These are phyloP conservation scores for Sporothrix brasiliensis DNA, from an alignment of 2,329 filamentous ascomycete genomes.

Conservation along the genomic window DNA sequence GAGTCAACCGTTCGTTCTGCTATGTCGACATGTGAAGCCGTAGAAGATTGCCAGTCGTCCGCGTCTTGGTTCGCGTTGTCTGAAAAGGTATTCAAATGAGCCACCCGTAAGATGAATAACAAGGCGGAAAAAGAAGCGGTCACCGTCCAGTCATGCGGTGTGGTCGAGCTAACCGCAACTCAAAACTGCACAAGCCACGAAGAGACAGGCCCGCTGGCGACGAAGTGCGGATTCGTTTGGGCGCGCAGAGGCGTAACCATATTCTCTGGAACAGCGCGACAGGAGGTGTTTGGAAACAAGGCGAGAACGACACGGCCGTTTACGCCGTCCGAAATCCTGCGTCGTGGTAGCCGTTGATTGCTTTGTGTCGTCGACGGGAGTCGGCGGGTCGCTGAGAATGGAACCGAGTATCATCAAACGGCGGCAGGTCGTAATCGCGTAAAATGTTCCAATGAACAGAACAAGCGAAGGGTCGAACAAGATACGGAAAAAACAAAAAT, in stretches of 20 bases:
- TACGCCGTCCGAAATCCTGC: not conserved
- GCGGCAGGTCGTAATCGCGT: not conserved
- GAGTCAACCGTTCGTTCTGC: not conserved
- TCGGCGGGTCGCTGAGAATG: not conserved
- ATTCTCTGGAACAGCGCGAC: not conserved
- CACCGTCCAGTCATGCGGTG: not conserved
- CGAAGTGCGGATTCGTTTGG: constrained; percentile 22
- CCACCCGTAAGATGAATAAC: not conserved
- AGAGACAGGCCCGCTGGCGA: constrained; percentile 11
- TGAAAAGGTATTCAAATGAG: not conserved
- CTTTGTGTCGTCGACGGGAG: constrained; percentile 14
- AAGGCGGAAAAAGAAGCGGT: not conserved
- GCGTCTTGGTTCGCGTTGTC: not conserved
- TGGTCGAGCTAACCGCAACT: not conserved
- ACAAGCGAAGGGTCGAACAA: not conserved
- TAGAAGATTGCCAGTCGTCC: not conserved
- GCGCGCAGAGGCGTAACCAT: constrained; percentile 6
- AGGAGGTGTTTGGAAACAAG: not conserved
- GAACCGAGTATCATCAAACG: not conserved
- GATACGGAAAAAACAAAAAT: not conserved
- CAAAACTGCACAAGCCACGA: constrained; percentile 15
- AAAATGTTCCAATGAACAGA: not conserved
- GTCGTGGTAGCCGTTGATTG: not conserved
- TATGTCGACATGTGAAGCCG: constrained; percentile 24
- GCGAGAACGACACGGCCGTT: not conserved